Conservation (phyloP, 2,329 filamentous ascomycete genomes). For the Colletotrichum lupini region DNA sequence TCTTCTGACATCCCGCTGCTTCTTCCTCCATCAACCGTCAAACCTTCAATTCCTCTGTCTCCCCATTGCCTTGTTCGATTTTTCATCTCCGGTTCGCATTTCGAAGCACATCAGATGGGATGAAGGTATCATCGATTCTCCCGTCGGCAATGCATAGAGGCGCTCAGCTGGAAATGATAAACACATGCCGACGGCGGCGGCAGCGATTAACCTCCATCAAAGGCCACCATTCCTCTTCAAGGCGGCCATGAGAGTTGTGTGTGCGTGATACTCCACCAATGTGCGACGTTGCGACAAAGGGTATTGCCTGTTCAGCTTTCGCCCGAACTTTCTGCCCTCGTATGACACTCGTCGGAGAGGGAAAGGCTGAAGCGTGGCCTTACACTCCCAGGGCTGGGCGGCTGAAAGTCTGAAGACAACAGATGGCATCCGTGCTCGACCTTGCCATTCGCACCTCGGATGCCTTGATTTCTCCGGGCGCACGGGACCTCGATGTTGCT, state of each 20-base stretch:
- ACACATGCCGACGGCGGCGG: neutral
- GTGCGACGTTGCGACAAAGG: conserved; percentile 20
- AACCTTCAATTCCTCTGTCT: neutral
- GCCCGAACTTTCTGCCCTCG: neutral
- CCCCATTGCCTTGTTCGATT: neutral
- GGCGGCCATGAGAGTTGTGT: neutral
- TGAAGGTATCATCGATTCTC: neutral
- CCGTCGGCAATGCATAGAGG: neutral
- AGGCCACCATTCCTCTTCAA: neutral
- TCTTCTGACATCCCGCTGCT: neutral
- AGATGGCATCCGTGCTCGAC: conserved; percentile 28
- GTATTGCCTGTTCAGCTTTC: conserved; percentile 6
- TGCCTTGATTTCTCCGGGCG: neutral
- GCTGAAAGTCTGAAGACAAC: neutral
- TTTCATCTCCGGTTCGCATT: neutral
- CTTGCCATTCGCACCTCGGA: neutral
- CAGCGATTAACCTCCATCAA: neutral
- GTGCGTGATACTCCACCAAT: conserved; percentile 14
- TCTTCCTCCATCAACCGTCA: neutral
- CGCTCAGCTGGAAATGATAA: neutral
- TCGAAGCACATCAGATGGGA: neutral
- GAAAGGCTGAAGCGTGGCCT: neutral
- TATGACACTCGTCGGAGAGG: neutral
- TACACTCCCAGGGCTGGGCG: neutral
- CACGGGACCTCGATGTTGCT: neutral